Percentiles rank a stretch among this genome's conserved stretches.
Conservation (phyloP, 1,284 basidiomycete species). For the Athelia psychrophila region DNA sequence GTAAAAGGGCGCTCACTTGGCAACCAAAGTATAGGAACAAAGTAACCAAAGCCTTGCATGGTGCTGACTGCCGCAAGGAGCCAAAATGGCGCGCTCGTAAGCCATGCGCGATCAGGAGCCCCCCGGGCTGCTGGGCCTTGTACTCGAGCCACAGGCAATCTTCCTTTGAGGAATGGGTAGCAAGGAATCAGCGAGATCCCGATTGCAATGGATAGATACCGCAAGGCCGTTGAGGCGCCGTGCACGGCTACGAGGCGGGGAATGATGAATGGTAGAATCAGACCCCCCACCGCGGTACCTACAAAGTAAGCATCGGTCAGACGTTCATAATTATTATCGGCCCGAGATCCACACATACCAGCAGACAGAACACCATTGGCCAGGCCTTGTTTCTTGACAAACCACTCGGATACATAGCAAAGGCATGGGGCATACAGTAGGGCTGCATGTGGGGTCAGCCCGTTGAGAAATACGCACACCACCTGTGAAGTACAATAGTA, state of each 20-base stretch:
- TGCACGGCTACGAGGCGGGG: slow-evolving; percentile 23
- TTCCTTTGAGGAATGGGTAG: slow-evolving; percentile 29
- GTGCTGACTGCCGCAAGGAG: slow-evolving; percentile 29
- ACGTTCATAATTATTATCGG: too few species aligned
- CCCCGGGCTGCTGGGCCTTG: slow-evolving; percentile 17
- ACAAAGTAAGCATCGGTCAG: too few species aligned
- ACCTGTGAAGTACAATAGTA: neutral
- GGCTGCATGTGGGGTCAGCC: slow-evolving; percentile 14
- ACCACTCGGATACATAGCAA: slow-evolving; percentile 41
- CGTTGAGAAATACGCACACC: neutral
- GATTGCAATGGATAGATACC: slow-evolving; percentile 25
- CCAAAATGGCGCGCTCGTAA: slow-evolving; percentile 24
- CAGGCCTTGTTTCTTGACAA: slow-evolving; percentile 33
- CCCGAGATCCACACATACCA: slow-evolving; percentile 17
- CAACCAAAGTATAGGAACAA: slow-evolving; percentile 33
- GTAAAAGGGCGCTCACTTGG: too few species aligned
- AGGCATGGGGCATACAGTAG: slow-evolving; percentile 33
- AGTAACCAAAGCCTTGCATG: slow-evolving; percentile 30
- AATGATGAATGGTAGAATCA: slow-evolving; percentile 33
- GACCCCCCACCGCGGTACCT: slow-evolving; percentile 22
- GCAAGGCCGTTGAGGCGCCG: slow-evolving; percentile 24
- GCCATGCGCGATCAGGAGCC: slow-evolving; percentile 16
- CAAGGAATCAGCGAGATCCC: slow-evolving; percentile 19
- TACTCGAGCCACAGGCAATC: slow-evolving; percentile 27
- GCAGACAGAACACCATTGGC: slow-evolving; percentile 41